phyloP scores from a whole-genome alignment of 345 rosid species.

The Theobroma cacao region DNA sequence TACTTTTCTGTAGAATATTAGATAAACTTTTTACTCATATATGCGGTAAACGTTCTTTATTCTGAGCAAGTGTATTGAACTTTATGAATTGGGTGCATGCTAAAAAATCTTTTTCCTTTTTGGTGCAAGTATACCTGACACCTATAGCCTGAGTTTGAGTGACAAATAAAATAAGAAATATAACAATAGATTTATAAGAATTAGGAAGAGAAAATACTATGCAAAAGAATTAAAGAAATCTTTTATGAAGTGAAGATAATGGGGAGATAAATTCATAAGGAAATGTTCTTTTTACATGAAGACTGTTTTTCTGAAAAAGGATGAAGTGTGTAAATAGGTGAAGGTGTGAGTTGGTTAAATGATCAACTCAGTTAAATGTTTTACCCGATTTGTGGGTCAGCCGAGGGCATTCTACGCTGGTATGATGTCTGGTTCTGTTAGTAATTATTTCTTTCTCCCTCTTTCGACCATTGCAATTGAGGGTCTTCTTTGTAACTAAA shows the following conservation, averaged over 20 bases:
- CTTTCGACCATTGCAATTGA: background rate
- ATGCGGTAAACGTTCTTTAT: background rate
- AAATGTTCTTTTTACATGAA: background rate
- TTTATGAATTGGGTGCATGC: slow-evolving; percentile 1
- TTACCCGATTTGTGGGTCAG: background rate
- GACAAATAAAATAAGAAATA: background rate
- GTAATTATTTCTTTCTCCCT: background rate
- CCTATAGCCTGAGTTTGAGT: background rate
- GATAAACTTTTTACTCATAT: background rate
- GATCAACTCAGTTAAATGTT: background rate
- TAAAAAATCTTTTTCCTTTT: background rate
- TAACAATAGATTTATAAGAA: background rate
- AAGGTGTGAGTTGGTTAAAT: background rate
- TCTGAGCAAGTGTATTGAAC: background rate
- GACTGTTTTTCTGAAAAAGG: background rate
- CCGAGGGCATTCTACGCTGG: slow-evolving; percentile 1
- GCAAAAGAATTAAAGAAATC: background rate
- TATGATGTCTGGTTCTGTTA: background rate
- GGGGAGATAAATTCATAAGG: background rate
- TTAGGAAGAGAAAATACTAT: background rate
- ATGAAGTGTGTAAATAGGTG: background rate
- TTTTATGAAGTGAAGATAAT: background rate
- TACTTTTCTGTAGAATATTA: background rate
- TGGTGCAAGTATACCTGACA: background rate
- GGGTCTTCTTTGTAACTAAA: slow-evolving; percentile 1